These are phyloP conservation scores for Melampsora americana DNA, from an alignment of 1,284 basidiomycete species.

Conservation along the genomic window DNA sequence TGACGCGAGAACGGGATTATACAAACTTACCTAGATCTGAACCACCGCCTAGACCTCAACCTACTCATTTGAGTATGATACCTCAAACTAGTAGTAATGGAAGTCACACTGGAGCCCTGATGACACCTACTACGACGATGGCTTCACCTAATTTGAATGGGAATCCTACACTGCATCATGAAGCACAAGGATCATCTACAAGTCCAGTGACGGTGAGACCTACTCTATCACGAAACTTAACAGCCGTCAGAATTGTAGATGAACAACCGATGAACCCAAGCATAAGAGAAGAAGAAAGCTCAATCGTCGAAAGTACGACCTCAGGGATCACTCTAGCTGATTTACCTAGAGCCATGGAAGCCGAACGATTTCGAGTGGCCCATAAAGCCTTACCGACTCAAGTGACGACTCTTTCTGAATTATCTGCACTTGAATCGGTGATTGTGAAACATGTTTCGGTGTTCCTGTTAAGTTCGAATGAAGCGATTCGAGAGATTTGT, in stretches of 20 bases:
- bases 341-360: conserved; percentile 86
- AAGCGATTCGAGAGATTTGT: conserved; percentile 73
- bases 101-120: conserved; percentile 11
- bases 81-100: conserved; percentile 25
- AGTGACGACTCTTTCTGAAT: conserved; percentile 71
- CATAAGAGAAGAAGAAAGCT: conserved; percentile 12
- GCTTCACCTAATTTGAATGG: conserved; percentile 20
- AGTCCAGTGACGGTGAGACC: conserved; percentile 45
- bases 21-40: conserved; percentile 16
- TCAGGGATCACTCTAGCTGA: conserved; percentile 78
- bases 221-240: conserved; percentile 47
- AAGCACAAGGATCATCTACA: background rate
- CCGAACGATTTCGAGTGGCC: conserved; percentile 81
- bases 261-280: conserved; percentile 45
- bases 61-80: conserved; percentile 39
- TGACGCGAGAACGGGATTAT: conserved; percentile 29
- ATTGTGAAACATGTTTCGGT: conserved; percentile 92
- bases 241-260: conserved; percentile 50
- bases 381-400: conserved; percentile 71
- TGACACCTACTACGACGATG: conserved; percentile 7
- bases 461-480: conserved; percentile 65
- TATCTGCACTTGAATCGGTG: conserved; percentile 77
- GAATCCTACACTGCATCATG: background rate
- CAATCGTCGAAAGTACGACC: conserved; percentile 17
- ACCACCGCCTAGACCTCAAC: conserved; percentile 36